Conservation (phyloP, 2,329 filamentous ascomycete species). For the Arthrinium phaeospermum region DNA sequence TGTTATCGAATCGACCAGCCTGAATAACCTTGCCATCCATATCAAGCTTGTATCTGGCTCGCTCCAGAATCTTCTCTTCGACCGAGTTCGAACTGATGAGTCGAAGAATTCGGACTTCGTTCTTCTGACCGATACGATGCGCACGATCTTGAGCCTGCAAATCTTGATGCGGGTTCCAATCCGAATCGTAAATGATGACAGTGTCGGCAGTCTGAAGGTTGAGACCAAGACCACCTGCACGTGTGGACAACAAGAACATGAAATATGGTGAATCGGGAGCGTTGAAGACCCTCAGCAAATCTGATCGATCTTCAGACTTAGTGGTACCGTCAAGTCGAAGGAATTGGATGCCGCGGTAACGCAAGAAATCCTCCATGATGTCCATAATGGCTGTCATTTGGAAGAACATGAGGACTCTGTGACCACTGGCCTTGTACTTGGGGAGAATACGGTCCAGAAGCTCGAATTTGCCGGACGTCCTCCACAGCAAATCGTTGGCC, state of each 20-base stretch:
- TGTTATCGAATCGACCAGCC: constrained; percentile 99
- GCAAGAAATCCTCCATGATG: constrained; percentile 98
- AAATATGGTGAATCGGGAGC: constrained; percentile 90
- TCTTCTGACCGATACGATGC: constrained; percentile 99
- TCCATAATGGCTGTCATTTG: constrained; percentile 99
- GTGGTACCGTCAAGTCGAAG: constrained; percentile 95
- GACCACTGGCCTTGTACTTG: constrained; percentile 88
- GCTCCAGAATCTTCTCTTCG: constrained; percentile 97
- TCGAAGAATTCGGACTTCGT: constrained; percentile 94
- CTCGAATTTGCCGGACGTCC: constrained; percentile 96
- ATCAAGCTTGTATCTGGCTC: constrained; percentile 96
- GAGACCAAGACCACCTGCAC: constrained; percentile 95
- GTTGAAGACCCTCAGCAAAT: constrained; percentile 88
- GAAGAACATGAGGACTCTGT: constrained; percentile 99
- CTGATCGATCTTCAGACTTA: constrained; percentile 95
- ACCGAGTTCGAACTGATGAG: constrained; percentile 97
- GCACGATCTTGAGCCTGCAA: constrained; percentile 99
- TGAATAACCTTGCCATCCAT: constrained; percentile 99
- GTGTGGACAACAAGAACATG: constrained; percentile 97
- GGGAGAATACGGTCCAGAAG: constrained; percentile 89
- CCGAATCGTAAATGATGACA: constrained; percentile 99
- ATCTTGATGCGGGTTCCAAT: constrained; percentile 99
- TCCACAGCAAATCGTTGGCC: constrained; percentile 94
- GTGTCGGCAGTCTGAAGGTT: constrained; percentile 98
- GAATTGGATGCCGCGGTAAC: constrained; percentile 82